Evolutionary conservation across 257 asterid species (phyloP).

Genomic region (Datura wrightii): DNA sequence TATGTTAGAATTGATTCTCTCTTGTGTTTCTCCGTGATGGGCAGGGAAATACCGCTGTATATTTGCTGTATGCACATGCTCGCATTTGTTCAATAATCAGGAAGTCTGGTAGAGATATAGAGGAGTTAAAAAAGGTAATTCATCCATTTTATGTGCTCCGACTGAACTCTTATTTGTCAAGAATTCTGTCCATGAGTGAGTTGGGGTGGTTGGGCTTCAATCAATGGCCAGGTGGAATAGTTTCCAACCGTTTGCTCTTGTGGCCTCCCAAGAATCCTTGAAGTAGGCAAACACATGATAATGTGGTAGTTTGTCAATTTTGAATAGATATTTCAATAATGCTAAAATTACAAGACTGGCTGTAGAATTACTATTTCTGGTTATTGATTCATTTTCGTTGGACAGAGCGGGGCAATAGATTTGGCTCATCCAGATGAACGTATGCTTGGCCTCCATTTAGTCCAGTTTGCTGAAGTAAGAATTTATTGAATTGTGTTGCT

Average conservation of each 20-base stretch:
- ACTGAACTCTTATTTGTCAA: conserved; percentile 9
- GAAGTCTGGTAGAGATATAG: conserved; percentile 82
- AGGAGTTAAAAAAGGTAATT: conserved; percentile 72
- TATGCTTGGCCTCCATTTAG: conserved; percentile 77
- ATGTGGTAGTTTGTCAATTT: background rate
- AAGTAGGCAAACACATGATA: background rate
- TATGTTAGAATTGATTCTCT: background rate
- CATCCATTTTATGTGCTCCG: conserved; percentile 21
- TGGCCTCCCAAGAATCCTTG: conserved; percentile 17
- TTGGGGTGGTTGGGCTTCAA: background rate
- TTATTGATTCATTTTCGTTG: conserved; percentile 34
- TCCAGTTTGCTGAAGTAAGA: conserved; percentile 86
- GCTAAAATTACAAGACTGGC: background rate
- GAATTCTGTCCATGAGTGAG: background rate
- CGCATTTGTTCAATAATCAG: conserved; percentile 95
- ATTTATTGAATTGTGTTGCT: background rate
- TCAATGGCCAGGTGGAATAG: background rate
- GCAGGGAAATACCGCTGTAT: conserved; percentile 99
- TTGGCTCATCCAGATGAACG: conserved; percentile 89
- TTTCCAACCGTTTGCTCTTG: background rate
- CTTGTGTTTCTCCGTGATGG: conserved; percentile 35
- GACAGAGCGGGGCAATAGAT: conserved; percentile 64
- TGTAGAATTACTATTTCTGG: conserved; percentile 25
- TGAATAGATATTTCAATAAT: background rate
- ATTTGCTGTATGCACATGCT: conserved; percentile 95